Base-by-base conservation (phyloP, 1,139 yeast genomes). In the Fermentozyma sake region DNA sequence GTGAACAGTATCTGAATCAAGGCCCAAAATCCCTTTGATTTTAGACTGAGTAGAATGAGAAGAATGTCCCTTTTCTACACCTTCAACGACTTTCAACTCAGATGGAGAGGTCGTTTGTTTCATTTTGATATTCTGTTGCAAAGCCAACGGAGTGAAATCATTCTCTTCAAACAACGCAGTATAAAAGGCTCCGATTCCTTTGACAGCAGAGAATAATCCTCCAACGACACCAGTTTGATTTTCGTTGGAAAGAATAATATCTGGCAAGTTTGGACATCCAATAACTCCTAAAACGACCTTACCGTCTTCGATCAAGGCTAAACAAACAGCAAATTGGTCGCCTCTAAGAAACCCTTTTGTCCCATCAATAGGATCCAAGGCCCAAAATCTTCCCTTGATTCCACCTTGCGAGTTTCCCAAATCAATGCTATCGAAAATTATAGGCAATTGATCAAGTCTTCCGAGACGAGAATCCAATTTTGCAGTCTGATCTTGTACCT, bases 321-420 rank as follows among this genome's bases (percentile, higher is more conserved):
- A 63, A 50, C 99, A 93, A 3, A 91, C 95, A 4, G 98, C 97
- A 55, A 86, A 91, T 54, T 91, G 99, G 37, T 89, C 97, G 22
- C 95, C 95, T 50, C 99, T 70, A 33, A 91, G 64, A 50, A 91
- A 91, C 0, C 99, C 99, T 52, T 89, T 89, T 12, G 99, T 91
- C 10, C 99, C 99, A 51, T 91, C 99, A 38, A 91, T 89, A 18
- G 99, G 99, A 51, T 91, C 99, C 47, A 91, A 61, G 0, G 97
- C 95, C 99, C 99, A 91, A 54, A 84, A 77, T 38, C 97, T 68
- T 16, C 96, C 95, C 24, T 57, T 63, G 20, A 62, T 44, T 3
- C 96, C 95, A 30, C 96, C 96, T 35, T 68, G 50, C 20, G 83
- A 82, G 46, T 74, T 70, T 24, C 97, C 97, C 35, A 67, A 59